Conservation (phyloP, 1,284 basidiomycete species). For the Ustilago tritici region DNA sequence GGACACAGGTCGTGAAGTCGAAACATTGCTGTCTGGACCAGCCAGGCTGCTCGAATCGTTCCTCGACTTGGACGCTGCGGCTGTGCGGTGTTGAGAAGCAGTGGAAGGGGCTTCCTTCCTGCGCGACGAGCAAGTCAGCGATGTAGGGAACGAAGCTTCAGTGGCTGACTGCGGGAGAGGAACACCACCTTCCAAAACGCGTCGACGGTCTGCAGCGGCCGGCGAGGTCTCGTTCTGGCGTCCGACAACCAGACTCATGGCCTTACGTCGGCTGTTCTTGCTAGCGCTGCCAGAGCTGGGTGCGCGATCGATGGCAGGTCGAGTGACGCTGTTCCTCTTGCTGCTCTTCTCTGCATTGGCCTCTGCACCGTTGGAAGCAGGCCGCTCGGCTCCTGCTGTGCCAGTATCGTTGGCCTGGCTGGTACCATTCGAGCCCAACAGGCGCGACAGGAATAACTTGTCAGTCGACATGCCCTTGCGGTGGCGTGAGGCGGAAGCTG, state of each 20-base stretch:
- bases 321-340: constrained; percentile 41
- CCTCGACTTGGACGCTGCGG: constrained; percentile 25
- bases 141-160: constrained; percentile 19
- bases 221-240: constrained; percentile 34
- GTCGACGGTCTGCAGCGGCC: constrained; percentile 40
- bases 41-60: constrained; percentile 25
- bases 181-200: constrained; percentile 17
- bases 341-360: constrained; percentile 25
- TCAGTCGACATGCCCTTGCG: constrained; percentile 66
- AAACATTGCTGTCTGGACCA: constrained; percentile 15
- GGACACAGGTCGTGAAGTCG: constrained; percentile 26
- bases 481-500: constrained; percentile 43
- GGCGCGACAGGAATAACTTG: constrained; percentile 60
- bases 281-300: constrained; percentile 27
- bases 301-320: constrained; percentile 31
- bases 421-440: constrained; percentile 42
- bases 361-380: constrained; percentile 11
- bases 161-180: constrained; percentile 17
- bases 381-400: constrained; percentile 3
- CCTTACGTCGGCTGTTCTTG: constrained; percentile 56
- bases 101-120: constrained; percentile 31
- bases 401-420: constrained; percentile 13
- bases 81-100: constrained; percentile 30
- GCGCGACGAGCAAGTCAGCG: constrained; percentile 16
- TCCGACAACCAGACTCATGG: constrained; percentile 63